A percentile compares a stretch with the other conserved stretches of the same genome.
These are phyloP conservation scores for Schizophyllum commune DNA, from an alignment of 1,284 basidiomycete species.

Conservation along the genomic window DNA sequence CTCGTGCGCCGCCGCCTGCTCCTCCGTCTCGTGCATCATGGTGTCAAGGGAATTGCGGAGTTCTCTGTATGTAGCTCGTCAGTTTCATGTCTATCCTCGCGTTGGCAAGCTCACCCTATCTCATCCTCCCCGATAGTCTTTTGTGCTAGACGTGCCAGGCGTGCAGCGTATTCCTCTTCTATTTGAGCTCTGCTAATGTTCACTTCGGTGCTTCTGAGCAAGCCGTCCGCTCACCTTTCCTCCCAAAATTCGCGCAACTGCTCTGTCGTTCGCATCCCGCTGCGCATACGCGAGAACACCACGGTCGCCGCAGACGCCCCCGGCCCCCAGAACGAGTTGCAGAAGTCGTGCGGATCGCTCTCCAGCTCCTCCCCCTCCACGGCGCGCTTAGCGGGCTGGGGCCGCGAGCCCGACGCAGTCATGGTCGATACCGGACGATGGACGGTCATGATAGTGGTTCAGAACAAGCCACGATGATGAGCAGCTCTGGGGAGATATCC, in stretches of 20 bases:
- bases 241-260: slow-evolving; percentile 69
- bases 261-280: slow-evolving; percentile 56
- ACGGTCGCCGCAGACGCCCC: slow-evolving; percentile 66
- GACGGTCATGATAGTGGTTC: background rate
- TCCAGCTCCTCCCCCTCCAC: background rate
- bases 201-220: too few relatives aligned
- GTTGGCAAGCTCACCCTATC: slow-evolving; percentile 39
- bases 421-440: background rate
- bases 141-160: slow-evolving; percentile 56
- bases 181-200: slow-evolving; percentile 39
- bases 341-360: slow-evolving; percentile 40
- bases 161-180: slow-evolving; percentile 74
- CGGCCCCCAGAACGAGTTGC: slow-evolving; percentile 74
- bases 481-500: background rate
- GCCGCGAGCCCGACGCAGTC: background rate
- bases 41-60: slow-evolving; percentile 51
- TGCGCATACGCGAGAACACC: slow-evolving; percentile 59
- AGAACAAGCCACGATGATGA: background rate
- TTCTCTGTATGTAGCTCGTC: slow-evolving; percentile 30
- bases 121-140: slow-evolving; percentile 57
- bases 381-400: background rate
- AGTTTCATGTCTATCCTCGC: background rate
- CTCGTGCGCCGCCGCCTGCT: slow-evolving; percentile 46
- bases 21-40: slow-evolving; percentile 55
- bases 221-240: slow-evolving; percentile 65